These are phyloP conservation scores for Pilaira anomala DNA, from an alignment of 192 early-diverging fungal genomes.

Conservation along the genomic window DNA sequence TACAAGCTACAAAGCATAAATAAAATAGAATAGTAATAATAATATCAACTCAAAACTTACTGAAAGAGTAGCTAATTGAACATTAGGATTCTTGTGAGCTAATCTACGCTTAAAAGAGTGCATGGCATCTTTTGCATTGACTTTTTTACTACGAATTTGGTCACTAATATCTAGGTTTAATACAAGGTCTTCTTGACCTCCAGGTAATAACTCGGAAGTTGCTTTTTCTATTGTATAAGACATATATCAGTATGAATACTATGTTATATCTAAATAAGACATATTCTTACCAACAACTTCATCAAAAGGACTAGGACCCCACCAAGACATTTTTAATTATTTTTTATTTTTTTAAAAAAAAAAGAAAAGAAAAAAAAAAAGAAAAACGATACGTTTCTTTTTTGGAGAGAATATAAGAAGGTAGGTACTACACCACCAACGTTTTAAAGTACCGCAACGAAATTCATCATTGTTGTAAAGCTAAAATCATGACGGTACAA, in stretches of 20 bases:
- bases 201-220: constrained; percentile 87
- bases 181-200: constrained; percentile 80
- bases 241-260: background rate
- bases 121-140: constrained; percentile 70
- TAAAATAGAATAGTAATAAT: background rate
- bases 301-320: constrained; percentile 34
- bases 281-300: constrained; percentile 29
- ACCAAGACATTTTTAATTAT: constrained; percentile 15
- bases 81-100: constrained; percentile 90
- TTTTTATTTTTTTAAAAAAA: constrained; percentile 1
- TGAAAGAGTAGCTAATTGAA: constrained; percentile 83
- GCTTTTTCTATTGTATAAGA: constrained; percentile 56
- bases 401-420: background rate
- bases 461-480: background rate
- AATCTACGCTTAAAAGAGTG: constrained; percentile 76
- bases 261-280: background rate
- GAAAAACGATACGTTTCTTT: background rate
- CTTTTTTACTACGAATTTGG: constrained; percentile 84
- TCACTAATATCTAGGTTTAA: constrained; percentile 89
- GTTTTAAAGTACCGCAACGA: too few relatives aligned
- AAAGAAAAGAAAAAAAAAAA: constrained; percentile 11
- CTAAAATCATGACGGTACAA: constrained; percentile 27
- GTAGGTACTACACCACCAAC: too few relatives aligned
- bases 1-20: constrained; percentile 49
- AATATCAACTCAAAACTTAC: constrained; percentile 35